Evolutionary conservation across 2,329 filamentous ascomycete genomes (phyloP), one percentile per base, ranked within the genome.

Genomic region (Rasamsonia emersonii): DNA sequence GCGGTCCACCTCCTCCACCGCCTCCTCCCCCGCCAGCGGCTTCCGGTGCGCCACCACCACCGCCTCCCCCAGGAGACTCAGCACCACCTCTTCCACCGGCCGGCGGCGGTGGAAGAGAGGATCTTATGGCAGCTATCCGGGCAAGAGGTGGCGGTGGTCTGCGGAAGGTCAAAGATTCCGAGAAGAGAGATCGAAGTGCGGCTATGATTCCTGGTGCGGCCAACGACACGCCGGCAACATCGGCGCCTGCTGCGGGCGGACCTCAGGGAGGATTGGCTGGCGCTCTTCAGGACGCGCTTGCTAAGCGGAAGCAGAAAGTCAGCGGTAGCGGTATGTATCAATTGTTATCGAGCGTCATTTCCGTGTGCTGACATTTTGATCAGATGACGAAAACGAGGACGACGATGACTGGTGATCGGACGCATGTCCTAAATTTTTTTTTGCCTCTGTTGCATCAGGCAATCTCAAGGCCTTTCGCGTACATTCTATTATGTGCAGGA

Each of bases 301-400:
- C 80, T 52, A 82, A 84, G 64, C 73, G 89, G 58, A 95, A 95
- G 68, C 77, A 86, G 60, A 94, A 93, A 70, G 89, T 95, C 56
- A 85, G 84, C 63, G 81, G 84, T 57, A 93, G 85, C 70, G 89
- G 89, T 95, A 76, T 77, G 84, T 80, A 9, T 26, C 32, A 32
- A 7, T 30, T 33, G 35, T 18, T 5, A 20, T 18, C 14, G 14
- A 18, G 24, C 1, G 4, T 5, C 11, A n/a, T 13, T 7, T 10
- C 30, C 9, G 20, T 17, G 14, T 18, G 15, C 18, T 26, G 4
- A 31, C 15, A 31, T 18, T 19, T 40, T 35, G 47, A 57, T 53
- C 19, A 38, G 36, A 41, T 25, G 36, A 39, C 14, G 36, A 41
- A 18, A 36, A 24, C 25, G 37, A 40, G 13, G 37, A 40, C 9